A percentile compares a stretch with the other conserved stretches of the same genome.
Evolutionary conservation across 495 filamentous ascomycete species (phyloP).

Genomic region (Lasiosphaeriaceae sp.): DNA sequence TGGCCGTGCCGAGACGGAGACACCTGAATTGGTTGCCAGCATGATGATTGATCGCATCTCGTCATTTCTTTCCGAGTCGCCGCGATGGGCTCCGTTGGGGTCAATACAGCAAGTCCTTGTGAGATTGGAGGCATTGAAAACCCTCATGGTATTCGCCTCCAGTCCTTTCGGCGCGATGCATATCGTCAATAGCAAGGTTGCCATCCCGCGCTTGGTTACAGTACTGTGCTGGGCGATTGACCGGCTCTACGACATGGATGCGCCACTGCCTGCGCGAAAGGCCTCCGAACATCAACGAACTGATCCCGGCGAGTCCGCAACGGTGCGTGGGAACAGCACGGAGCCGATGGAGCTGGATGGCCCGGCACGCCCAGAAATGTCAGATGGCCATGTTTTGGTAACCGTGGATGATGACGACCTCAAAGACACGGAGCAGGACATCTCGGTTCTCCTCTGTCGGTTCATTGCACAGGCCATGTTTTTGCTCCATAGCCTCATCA

Average conservation of each 20-base stretch:
- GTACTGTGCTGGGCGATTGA: conserved; percentile 39
- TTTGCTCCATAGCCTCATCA: conserved; percentile 42
- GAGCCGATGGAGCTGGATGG: neutral
- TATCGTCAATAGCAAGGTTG: conserved; percentile 34
- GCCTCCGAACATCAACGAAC: neutral
- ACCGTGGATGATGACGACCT: neutral
- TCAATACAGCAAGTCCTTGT: conserved; percentile 26
- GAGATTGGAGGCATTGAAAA: conserved; percentile 31
- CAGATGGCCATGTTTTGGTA: neutral
- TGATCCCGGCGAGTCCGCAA: neutral
- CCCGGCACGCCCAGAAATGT: neutral
- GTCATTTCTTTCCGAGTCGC: conserved; percentile 34
- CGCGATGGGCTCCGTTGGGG: conserved; percentile 33
- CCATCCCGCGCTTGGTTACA: conserved; percentile 39
- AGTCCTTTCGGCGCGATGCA: conserved; percentile 37
- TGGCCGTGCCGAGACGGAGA: conserved; percentile 11
- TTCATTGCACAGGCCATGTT: conserved; percentile 28
- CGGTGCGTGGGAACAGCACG: neutral
- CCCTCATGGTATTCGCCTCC: conserved; percentile 34
- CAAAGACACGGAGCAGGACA: neutral
- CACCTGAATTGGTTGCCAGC: conserved; percentile 27
- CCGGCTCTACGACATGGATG: conserved; percentile 40
- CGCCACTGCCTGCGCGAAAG: conserved; percentile 8
- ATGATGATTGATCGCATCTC: conserved; percentile 40
- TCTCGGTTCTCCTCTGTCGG: conserved; percentile 14